Evolutionary conservation across 352 stramenopile genomes (phyloP).

Genomic region (Poterioochromonas sp.): DNA sequence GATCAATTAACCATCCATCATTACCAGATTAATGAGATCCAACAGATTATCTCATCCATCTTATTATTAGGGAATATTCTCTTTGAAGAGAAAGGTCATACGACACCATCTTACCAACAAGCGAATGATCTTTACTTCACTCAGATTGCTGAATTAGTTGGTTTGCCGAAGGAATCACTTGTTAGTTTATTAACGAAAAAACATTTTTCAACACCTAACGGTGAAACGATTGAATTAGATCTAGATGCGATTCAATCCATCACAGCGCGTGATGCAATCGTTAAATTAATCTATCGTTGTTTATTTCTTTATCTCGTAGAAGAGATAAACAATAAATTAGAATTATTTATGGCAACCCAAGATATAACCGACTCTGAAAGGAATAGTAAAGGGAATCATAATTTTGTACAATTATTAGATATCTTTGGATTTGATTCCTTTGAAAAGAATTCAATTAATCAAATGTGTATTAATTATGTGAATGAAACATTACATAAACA

Average conservation of each 20-base stretch:
- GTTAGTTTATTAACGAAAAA: not conserved
- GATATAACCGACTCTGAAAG: too few species aligned
- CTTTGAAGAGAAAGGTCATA: slow-evolving; percentile 59
- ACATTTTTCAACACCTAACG: not conserved
- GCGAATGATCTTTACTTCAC: not conserved
- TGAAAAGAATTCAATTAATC: slow-evolving; percentile 76
- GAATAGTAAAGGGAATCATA: not conserved
- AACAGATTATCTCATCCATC: slow-evolving; percentile 88
- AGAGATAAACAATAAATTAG: slow-evolving; percentile 69
- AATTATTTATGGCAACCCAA: too few species aligned
- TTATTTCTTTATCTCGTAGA: slow-evolving; percentile 88
- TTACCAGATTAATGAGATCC: slow-evolving; percentile 53
- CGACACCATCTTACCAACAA: not conserved
- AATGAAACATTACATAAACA: slow-evolving; percentile 89
- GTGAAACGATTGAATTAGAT: slow-evolving; percentile 47
- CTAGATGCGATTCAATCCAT: slow-evolving; percentile 69
- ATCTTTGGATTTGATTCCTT: slow-evolving; percentile 89
- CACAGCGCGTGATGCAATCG: slow-evolving; percentile 82
- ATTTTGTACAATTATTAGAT: slow-evolving; percentile 68
- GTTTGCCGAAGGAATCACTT: not conserved
- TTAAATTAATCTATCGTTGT: slow-evolving; percentile 78
- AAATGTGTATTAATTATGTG: slow-evolving; percentile 90
- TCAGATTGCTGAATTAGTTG: not conserved
- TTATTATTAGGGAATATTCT: slow-evolving; percentile 92
- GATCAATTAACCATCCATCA: not conserved